Conservation (phyloP, 23 red algal species). For the Gracilariopsis chorda region DNA sequence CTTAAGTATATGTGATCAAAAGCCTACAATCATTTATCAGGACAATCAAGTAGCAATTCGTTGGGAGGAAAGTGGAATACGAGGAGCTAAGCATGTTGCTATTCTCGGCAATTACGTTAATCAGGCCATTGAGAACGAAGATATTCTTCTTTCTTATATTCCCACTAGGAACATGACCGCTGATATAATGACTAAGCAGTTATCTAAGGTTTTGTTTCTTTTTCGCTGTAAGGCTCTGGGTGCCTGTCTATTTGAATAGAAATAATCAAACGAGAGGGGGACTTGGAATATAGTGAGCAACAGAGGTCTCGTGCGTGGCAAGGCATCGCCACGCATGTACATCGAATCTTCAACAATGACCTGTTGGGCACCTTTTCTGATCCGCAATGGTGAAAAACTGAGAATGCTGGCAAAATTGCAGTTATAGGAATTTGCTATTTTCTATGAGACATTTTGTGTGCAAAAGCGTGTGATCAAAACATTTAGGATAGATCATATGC, state of each 20-base stretch:
- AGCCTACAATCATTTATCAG: not conserved
- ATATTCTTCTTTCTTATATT: not conserved
- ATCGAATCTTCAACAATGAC: not conserved
- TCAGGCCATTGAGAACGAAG: not conserved
- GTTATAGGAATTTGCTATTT: not conserved
- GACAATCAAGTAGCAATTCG: not conserved
- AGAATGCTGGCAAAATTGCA: not conserved
- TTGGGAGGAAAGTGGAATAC: constrained; percentile 3
- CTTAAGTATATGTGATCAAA: not conserved
- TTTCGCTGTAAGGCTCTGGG: not conserved
- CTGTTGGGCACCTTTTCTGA: not conserved
- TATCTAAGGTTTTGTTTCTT: not conserved
- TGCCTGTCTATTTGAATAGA: not conserved
- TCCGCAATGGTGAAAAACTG: not conserved
- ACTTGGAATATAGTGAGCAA: not conserved
- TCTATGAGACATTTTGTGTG: not conserved
- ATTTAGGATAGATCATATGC: no score
- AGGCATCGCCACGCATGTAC: not conserved
- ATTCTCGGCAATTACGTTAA: constrained; percentile 17
- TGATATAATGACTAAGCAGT: constrained; percentile 7
- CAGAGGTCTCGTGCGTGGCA: not conserved
- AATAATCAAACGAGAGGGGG: not conserved
- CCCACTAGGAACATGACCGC: not conserved
- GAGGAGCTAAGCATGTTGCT: constrained; percentile 16
- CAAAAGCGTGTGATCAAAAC: no score